Percentiles rank a stretch among this genome's conserved stretches.
Evolutionary conservation across 1,284 basidiomycete species (phyloP).

Genomic region (Tremellales sp.): DNA sequence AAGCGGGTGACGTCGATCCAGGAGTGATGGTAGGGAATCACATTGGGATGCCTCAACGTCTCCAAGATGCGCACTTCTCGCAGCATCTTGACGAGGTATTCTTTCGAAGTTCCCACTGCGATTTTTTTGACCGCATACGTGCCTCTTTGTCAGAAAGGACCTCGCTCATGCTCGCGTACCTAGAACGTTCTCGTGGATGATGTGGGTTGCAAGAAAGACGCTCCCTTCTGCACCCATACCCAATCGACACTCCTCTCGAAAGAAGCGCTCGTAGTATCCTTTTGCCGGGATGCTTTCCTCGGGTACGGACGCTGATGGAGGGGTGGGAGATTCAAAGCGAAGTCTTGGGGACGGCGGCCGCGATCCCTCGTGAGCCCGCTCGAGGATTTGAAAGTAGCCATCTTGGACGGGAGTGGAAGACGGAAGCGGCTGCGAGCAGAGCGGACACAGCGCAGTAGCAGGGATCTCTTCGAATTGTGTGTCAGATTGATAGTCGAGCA

Average conservation of each 20-base stretch:
- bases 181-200: constrained; percentile 36
- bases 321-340: constrained; percentile 20
- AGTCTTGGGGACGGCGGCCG: constrained; percentile 47
- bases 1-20: constrained; percentile 86
- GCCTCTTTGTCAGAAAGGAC: constrained; percentile 18
- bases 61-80: constrained; percentile 81
- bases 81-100: constrained; percentile 74
- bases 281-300: constrained; percentile 37
- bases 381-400: constrained; percentile 42
- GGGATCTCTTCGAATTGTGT: constrained; percentile 39
- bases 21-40: constrained; percentile 90
- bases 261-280: constrained; percentile 64
- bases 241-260: constrained; percentile 75
- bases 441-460: constrained; percentile 59
- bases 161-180: constrained; percentile 16
- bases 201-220: constrained; percentile 56
- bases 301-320: constrained; percentile 5
- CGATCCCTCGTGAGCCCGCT: constrained; percentile 41
- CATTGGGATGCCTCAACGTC: constrained; percentile 81
- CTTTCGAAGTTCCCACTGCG: constrained; percentile 80
- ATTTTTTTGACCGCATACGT: constrained; percentile 91
- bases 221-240: constrained; percentile 91
- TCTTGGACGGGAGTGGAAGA: background rate
- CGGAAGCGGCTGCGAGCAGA: constrained; percentile 31
- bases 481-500: constrained; percentile 17